Conservation (phyloP, 768 basidiomycete genomes). For the Suillus bovinus region DNA sequence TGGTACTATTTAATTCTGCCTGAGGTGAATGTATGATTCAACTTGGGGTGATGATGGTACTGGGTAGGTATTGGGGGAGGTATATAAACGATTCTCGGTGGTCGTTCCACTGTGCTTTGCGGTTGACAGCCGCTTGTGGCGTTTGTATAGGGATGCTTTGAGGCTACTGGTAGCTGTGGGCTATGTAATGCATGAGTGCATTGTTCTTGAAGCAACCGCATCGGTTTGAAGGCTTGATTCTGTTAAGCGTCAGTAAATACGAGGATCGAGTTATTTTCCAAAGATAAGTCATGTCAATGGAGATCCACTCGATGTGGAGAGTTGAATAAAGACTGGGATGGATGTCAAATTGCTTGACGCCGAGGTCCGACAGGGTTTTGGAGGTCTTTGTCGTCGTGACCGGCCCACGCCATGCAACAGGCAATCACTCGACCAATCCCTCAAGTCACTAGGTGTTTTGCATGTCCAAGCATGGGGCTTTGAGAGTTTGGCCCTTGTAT, state of each 20-base stretch:
- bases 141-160: background rate
- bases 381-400: background rate
- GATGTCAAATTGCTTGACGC: background rate
- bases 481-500: background rate
- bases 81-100: background rate
- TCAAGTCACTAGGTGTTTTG: background rate
- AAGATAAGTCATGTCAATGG: background rate
- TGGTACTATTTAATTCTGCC: background rate
- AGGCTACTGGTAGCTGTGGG: background rate
- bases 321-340: background rate
- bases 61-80: background rate
- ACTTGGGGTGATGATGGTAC: background rate
- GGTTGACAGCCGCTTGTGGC: background rate
- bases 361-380: background rate
- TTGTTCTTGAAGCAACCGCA: background rate
- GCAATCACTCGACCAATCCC: background rate
- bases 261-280: background rate
- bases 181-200: background rate
- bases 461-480: background rate
- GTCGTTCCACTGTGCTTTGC: background rate
- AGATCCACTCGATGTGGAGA: background rate
- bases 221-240: too few species aligned
- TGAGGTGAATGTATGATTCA: background rate
- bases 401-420: background rate
- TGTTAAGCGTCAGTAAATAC: too few species aligned